phyloP scores from a whole-genome alignment of 164 flowering plant species.

The Vitis rupestris region DNA sequence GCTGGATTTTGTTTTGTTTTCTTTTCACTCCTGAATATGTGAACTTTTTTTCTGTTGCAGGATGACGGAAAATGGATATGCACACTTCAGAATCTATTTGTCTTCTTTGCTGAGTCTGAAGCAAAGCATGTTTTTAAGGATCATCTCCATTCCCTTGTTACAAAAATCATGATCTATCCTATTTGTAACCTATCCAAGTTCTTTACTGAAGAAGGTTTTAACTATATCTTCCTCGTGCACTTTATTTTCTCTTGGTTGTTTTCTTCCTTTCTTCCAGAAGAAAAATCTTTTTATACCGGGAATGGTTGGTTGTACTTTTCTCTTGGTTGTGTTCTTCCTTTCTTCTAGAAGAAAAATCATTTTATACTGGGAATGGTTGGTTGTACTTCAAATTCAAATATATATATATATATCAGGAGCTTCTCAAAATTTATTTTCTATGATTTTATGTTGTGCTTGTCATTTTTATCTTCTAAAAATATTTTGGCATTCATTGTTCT shows the following conservation, averaged over 20 bases:
- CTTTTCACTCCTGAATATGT: background rate
- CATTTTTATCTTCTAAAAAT: background rate
- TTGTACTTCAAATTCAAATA: no score
- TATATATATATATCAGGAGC: no score
- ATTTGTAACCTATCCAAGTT: constrained; percentile 44
- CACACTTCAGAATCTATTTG: constrained; percentile 52
- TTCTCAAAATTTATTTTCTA: no score
- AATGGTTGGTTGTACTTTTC: background rate
- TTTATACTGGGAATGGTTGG: no score
- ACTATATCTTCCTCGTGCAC: background rate
- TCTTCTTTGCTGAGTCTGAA: constrained; percentile 49
- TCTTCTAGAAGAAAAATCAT: background rate
- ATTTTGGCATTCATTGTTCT: constrained; percentile 3
- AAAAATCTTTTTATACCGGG: no score
- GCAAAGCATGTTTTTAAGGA: constrained; percentile 50
- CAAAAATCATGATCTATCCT: constrained; percentile 44
- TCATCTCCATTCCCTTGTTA: constrained; percentile 52
- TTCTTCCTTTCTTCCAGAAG: constrained; percentile 5
- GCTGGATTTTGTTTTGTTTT: background rate
- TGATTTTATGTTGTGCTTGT: background rate
- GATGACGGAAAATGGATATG: constrained; percentile 35
- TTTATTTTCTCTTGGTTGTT: background rate
- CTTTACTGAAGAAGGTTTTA: constrained; percentile 67
- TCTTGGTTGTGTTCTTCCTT: constrained; percentile 1
- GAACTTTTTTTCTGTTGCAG: constrained; percentile 32